Base-by-base conservation (phyloP, 495 filamentous ascomycete species). In the Trichoderma gamsii region DNA sequence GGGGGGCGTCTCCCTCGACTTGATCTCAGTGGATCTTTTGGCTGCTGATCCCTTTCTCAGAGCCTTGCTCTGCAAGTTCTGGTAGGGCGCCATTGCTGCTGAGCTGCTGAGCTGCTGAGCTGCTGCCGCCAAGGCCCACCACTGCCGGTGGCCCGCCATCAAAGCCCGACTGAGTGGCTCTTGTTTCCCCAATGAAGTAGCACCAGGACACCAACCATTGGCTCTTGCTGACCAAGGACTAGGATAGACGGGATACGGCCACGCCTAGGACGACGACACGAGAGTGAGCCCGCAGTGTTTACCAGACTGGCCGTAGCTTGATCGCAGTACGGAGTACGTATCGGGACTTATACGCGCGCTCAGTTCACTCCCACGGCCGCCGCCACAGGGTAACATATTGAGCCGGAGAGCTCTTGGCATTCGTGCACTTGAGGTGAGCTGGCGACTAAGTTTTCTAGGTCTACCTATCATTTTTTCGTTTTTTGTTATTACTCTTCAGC, bases 11-110 rank as follows among this genome's bases (percentile, higher is more conserved):
- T 21, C 5, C 56, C 56, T 21, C 56, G 25, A 21, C 27, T 61
- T 61, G 56, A 61, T 61, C 56, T 61, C 56, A 61, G 56, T 32
- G 56, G 23, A 61, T 27, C 56, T 29, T 18, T 25, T 32, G 56
- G 25, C 25, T 32, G 56, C 56, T 61, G 56, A 61, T 61, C 56
- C 56, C 56, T 32, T 61, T 61, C 56, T 25, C 56, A 32, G 56
- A n/a, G 44, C 44, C 27, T 21, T 18, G 56, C n/a, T 18, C 56
- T 23, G 21, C 51, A 56, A 8, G 35, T 5, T 21, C 16, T 25
- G 16, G 25, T 25, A 32, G n/a, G 13, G 56, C 56, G 27, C 23
- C 56, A 32, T 16, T 61, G 56, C 56, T 49, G 44, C 15, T 16
- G 29, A 61, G 8, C 23, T 25, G 13, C 23, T 61, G 52, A 21